Evolutionary conservation across 495 filamentous ascomycete genomes (phyloP).

Genomic region (Daldinia grandis): DNA sequence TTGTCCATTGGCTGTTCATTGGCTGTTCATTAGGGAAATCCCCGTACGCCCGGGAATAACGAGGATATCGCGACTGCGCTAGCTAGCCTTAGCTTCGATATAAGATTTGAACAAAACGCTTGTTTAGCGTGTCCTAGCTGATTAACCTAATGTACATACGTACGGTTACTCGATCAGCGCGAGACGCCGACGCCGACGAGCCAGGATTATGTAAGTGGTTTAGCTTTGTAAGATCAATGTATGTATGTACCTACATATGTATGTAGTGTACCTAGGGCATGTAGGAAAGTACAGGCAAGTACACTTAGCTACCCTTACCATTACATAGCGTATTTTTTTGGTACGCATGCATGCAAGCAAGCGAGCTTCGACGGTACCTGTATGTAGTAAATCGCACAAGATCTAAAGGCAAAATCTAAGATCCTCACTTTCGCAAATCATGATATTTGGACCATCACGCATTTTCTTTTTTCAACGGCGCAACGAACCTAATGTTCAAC

Average conservation of each 20-base stretch:
- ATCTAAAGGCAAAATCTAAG: conserved; percentile 12
- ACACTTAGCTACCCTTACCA: neutral
- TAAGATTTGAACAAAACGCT: neutral
- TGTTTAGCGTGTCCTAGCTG: neutral
- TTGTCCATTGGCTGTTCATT: no score
- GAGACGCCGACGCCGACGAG: conserved; percentile 32
- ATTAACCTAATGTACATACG: no score
- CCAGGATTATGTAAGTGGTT: neutral
- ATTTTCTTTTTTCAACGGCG: neutral
- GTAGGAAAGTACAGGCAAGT: no score
- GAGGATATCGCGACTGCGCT: conserved; percentile 2
- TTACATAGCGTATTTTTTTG: neutral
- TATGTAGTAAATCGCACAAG: conserved; percentile 10
- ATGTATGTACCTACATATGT: neutral
- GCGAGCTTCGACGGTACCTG: neutral
- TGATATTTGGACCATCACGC: conserved; percentile 14
- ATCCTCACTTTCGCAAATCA: conserved; percentile 4
- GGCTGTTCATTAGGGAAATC: conserved; percentile 15
- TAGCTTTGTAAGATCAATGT: neutral
- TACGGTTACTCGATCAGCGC: conserved; percentile 9
- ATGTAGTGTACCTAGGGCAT: no score
- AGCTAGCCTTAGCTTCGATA: no score
- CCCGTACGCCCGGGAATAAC: conserved; percentile 28
- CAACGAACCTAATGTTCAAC: neutral
- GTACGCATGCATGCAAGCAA: neutral